phyloP scores from a whole-genome alignment of 257 asterid species.

The Scutellaria baicalensis region DNA sequence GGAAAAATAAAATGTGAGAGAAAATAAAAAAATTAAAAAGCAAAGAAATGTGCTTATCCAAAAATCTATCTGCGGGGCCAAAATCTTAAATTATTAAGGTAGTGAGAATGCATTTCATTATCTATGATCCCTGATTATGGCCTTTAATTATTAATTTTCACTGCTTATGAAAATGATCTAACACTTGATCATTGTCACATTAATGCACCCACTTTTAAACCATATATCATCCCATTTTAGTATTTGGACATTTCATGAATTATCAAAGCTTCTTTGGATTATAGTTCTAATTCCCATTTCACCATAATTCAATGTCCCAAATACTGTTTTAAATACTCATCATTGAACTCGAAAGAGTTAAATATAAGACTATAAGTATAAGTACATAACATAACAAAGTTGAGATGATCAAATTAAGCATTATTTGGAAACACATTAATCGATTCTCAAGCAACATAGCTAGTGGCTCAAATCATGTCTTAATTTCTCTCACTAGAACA shows the following conservation, averaged over 20 bases:
- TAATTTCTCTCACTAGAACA: background rate
- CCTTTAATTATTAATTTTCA: conserved; percentile 20
- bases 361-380: too few relatives aligned
- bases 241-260: conserved; percentile 20
- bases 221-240: conserved; percentile 14
- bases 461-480: background rate
- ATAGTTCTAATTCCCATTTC: background rate
- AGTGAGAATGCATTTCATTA: conserved; percentile 18
- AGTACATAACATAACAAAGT: background rate
- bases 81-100: conserved; percentile 16
- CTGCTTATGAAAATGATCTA: conserved; percentile 26
- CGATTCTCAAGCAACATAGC: background rate
- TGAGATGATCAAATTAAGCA: background rate
- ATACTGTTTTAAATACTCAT: background rate
- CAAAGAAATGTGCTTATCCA: conserved; percentile 10
- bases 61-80: conserved; percentile 20
- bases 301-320: background rate
- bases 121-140: conserved; percentile 11
- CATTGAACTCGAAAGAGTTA: too few relatives aligned
- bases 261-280: conserved; percentile 7
- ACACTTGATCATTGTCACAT: conserved; percentile 10
- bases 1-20: background rate
- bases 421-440: background rate
- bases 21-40: background rate
- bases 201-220: background rate